Percentiles rank a stretch among this genome's conserved stretches.
These are phyloP conservation scores for Globisporangium heterothallicum DNA, from an alignment of 352 stramenopile genomes.

Conservation along the genomic window DNA sequence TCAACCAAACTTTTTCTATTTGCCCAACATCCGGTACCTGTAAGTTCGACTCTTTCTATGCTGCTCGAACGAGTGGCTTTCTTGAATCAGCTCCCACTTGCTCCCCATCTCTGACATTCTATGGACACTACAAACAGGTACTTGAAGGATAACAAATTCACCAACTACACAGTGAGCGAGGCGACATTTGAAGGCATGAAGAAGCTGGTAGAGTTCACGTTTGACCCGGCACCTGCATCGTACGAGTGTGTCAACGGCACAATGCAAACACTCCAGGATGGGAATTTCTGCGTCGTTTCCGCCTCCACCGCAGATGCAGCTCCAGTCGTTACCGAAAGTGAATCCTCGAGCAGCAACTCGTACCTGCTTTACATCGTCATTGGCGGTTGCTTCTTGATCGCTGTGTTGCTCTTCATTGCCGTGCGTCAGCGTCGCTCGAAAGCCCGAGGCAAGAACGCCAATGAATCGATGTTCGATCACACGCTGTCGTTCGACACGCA, in stretches of 20 bases:
- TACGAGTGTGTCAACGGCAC: conserved; percentile 38
- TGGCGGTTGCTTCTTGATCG: conserved; percentile 33
- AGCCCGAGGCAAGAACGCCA: conserved; percentile 30
- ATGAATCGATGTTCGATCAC: conserved; percentile 43
- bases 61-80: too few species aligned
- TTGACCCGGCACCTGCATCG: conserved; percentile 21
- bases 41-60: conserved; percentile 18
- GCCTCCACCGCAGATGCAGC: conserved; percentile 9
- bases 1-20: conserved; percentile 28
- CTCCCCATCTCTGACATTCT: neutral
- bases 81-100: too few species aligned
- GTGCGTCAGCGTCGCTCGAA: conserved; percentile 31
- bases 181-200: conserved; percentile 34
- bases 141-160: conserved; percentile 34
- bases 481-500: conserved; percentile 57
- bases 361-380: conserved; percentile 41
- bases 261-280: conserved; percentile 25
- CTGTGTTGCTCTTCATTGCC: conserved; percentile 43
- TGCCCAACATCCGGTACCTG: conserved; percentile 38
- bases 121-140: conserved; percentile 18
- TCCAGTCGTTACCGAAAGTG: conserved; percentile 12
- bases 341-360: conserved; percentile 28
- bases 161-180: conserved; percentile 39
- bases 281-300: conserved; percentile 35
- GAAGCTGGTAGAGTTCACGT: conserved; percentile 37